Base-by-base conservation (phyloP, 2,329 filamentous ascomycete species). In the Colletotrichum filicis region DNA sequence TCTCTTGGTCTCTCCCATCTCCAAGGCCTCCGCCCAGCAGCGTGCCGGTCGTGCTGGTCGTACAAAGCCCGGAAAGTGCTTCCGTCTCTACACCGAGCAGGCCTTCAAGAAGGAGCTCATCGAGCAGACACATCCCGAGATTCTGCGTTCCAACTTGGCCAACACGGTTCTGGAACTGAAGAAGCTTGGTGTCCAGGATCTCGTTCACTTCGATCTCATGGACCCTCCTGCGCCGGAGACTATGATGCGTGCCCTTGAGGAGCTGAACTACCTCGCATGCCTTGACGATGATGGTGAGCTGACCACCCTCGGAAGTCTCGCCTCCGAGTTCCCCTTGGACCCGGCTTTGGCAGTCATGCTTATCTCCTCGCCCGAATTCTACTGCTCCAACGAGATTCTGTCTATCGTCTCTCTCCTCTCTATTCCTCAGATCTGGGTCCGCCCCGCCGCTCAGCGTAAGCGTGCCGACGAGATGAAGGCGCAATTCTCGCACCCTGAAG, bases 191-290 rank as follows among this genome's bases (percentile, higher is more conserved):
- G 92, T 99, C 32, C 92, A 97, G 77, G 97, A 99, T 83, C 87
- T 99, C 62, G 97, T 99, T 12, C 97, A 99, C 84, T 99, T 99
- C 80, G 97, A 99, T 81, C 89, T 99, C 60, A 98, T 99, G 96
- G 97, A 99, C 78, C 97, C 97, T 28, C 97, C 97, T 0, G 96
- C 97, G 1, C 97, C 97, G 0, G 97, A 99, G 85, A 99, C 97
- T 11, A 92, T 99, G 83, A 99, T 99, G 96, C 92, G 97, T 77
- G 97, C 97, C 3, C 87, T 99, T 26, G 97, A 99, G 83, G 97
- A 99, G 85, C 91, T 99, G 69, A 99, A 99, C 84, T 99, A 98
- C 82, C 89, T 99, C 19, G 95, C 96, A 16, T 98, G 97, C 82
- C 90, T 99, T 6, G 95, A 99, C 79, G 95, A 99, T 79, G 96